Evolutionary conservation across 768 basidiomycete species (phyloP), one percentile per base, ranked within the genome.

Genomic region (Tephrocybe sp.): DNA sequence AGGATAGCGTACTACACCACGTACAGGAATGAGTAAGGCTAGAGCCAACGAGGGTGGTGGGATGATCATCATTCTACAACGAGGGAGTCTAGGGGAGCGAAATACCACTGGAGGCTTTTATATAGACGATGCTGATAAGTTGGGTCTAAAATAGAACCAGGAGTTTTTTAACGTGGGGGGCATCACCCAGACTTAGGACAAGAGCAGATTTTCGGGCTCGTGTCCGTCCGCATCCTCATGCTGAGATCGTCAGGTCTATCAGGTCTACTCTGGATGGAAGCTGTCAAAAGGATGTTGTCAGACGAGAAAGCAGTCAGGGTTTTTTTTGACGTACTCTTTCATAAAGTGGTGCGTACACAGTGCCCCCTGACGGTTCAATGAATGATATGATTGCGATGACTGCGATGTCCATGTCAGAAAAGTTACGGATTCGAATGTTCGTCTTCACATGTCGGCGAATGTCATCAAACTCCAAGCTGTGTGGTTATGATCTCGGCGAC

Each of bases 1-100:
- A 52, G 25, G 40, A 34, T 24, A 41, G 27, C 21, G 31, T 46
- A 52, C 36, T 45, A 55, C 73, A 49, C n/a, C 6, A 29, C 27
- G 27, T 59, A 78, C 77, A 66, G 70, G 64, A 67, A 67, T 56
- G 60, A 68, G 57, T 34, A 71, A 51, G 54, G 64, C 66, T 50
- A 71, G 50, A 43, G 68, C 65, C 61, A 69, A 46, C 39, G 61
- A 63, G 49, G 69, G 58, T 45, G 62, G 61, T 50, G 55, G 59
- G 31, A 63, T 56, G 61, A 66, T 47, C 56, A 61, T 49, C 73
- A 73, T 75, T 54, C 57, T 61, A 45, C n/a, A n/a, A n/a, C 42
- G 50, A 58, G 51, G 46, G 37, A 41, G 44, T 40, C 56, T 3
- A 42, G 48, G 55, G 51, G 53, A 50, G 51, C 38, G 24, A 51